Base-by-base conservation (phyloP, 495 filamentous ascomycete genomes). In the Cercophora newfieldiana region DNA sequence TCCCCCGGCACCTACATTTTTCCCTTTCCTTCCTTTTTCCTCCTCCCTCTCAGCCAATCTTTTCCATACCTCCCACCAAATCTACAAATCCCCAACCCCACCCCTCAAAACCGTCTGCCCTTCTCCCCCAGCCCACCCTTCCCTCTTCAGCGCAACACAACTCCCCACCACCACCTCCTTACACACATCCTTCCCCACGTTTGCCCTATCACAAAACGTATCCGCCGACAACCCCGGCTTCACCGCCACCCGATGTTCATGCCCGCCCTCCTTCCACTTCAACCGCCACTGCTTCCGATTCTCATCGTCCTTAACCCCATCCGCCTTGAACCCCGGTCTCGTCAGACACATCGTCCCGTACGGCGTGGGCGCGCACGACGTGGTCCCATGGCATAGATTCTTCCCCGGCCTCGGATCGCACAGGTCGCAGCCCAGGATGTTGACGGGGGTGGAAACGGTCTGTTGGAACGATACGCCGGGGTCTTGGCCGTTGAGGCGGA, bases 191-290 rank as follows among this genome's bases (percentile, higher is more conserved):
- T 24, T 37, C 18, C 62, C 62, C 62, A 22, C 31, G 58, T 57
- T 24, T 30, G 21, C 44, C 33, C 29, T 4, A 29, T 64, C 62
- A 50, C 62, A 64, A 3, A 64, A 22, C 33, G 62, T 58, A 50
- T 64, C 26, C 31, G 62, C 29, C 62, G 31, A 2, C 31, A 19
- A 22, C 18, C 62, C 62, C 53, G 62, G 62, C 53, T 64, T 58
- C 19, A 64, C 62, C 16, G 62, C 62, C 16, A 64, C 62, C 1
- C 62, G 53, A 50, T 64, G 62, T 53, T 64, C 62, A 57, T 64
- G 62, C 47, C 62, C 62, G 0, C 28, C 50, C 19, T 7, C 22
- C 1, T 29, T 10, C 62, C 62, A 64, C 53, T 48, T 29, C 62
- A 64, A 21, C 53, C 62, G 22, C 62, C 62, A 64, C 31, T 64